These are phyloP conservation scores for Erodium texanum DNA, from an alignment of 441 rosid genomes.

Conservation along the genomic window DNA sequence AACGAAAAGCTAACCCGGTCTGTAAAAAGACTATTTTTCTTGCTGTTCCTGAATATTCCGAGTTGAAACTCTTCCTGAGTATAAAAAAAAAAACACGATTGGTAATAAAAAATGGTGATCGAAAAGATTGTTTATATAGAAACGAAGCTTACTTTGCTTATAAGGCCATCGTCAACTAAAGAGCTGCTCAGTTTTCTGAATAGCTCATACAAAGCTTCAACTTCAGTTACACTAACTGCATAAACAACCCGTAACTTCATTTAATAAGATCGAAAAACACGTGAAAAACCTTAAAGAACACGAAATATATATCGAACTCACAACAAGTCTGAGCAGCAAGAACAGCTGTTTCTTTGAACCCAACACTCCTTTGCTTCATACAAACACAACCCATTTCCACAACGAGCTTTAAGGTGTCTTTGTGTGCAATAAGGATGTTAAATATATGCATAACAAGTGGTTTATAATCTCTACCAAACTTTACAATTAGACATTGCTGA, in stretches of 20 bases:
- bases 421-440: neutral
- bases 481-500: too few relatives aligned
- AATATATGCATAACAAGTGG: neutral
- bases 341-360: conserved; percentile 29
- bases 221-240: conserved; percentile 48
- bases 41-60: conserved; percentile 48
- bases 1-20: conserved; percentile 35
- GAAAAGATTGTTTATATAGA: neutral
- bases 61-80: conserved; percentile 60
- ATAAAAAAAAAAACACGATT: neutral
- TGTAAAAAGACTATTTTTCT: conserved; percentile 40
- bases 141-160: conserved; percentile 42
- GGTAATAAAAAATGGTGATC: neutral
- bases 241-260: neutral
- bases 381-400: conserved; percentile 31
- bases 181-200: conserved; percentile 54
- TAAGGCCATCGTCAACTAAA: conserved; percentile 41
- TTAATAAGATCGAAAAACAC: neutral
- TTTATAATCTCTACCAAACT: neutral
- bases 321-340: conserved; percentile 57
- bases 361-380: conserved; percentile 29
- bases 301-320: conserved; percentile 23
- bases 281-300: neutral
- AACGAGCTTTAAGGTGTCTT: too few relatives aligned
- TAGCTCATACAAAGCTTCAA: conserved; percentile 41